Evolutionary conservation across 805 yeast species (phyloP).

Genomic region (Ogataea neopini): DNA sequence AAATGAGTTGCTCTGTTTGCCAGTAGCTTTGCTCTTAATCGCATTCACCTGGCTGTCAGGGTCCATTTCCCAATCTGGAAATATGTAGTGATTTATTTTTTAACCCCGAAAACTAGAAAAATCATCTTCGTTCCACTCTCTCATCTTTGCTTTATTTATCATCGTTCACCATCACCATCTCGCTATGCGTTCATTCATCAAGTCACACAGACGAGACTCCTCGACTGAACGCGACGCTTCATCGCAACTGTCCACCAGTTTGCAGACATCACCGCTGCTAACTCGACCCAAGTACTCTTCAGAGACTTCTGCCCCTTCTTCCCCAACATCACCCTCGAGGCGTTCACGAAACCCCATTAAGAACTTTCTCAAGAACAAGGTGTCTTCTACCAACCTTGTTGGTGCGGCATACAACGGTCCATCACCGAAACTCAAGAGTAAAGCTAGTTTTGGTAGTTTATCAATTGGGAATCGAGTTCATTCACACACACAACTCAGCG

Average conservation of each 20-base stretch:
- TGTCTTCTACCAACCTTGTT: constrained; percentile 20
- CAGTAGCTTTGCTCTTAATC: neutral
- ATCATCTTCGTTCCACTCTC: neutral
- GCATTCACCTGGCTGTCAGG: too few species aligned
- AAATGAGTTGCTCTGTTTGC: neutral
- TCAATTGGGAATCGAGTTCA: neutral
- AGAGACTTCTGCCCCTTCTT: constrained; percentile 7
- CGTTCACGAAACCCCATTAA: constrained; percentile 29
- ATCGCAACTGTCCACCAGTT: constrained; percentile 8
- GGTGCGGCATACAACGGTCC: constrained; percentile 5
- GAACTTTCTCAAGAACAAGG: constrained; percentile 29
- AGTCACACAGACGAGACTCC: constrained; percentile 30
- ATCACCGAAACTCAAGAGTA: constrained; percentile 17
- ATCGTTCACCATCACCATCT: neutral
- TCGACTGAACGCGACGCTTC: constrained; percentile 12
- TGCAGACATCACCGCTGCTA: constrained; percentile 9
- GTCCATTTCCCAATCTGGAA: too few species aligned
- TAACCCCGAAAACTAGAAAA: neutral
- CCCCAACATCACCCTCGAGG: constrained; percentile 23
- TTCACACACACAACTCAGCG: neutral
- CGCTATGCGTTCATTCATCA: constrained; percentile 36
- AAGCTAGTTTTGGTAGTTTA: constrained; percentile 16
- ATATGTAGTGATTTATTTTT: neutral
- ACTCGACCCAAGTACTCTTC: constrained; percentile 13
- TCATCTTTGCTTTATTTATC: neutral